Conservation (phyloP, 208 protist genomes). For the Histomonas meleagridis region DNA sequence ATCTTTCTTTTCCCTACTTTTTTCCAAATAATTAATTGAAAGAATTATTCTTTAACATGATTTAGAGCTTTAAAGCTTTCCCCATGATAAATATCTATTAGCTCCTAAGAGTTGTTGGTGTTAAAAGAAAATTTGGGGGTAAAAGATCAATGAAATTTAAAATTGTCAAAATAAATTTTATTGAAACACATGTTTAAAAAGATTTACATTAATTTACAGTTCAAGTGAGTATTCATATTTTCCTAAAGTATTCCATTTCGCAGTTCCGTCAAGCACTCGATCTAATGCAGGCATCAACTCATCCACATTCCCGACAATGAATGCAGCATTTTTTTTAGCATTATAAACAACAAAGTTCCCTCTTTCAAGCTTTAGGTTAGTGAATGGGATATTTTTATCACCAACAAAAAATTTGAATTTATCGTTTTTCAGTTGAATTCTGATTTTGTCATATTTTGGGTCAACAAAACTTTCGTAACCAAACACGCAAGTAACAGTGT, state of each 20-base stretch:
- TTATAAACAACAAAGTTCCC: slow-evolving; percentile 9
- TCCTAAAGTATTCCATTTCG: neutral
- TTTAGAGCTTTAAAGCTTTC: too few relatives aligned
- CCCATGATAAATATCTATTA: too few relatives aligned
- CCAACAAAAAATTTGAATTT: neutral
- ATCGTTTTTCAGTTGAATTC: neutral
- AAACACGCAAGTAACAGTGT: neutral
- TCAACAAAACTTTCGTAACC: neutral
- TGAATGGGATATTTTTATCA: neutral
- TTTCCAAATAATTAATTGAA: too few relatives aligned
- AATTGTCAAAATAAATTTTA: too few relatives aligned
- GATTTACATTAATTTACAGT: too few relatives aligned
- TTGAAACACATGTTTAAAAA: too few relatives aligned
- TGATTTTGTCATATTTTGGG: neutral
- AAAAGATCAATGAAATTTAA: too few relatives aligned
- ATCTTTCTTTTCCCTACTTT: too few relatives aligned
- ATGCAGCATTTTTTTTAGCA: neutral
- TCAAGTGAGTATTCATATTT: neutral
- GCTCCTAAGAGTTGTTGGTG: too few relatives aligned
- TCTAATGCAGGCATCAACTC: neutral
- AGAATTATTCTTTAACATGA: too few relatives aligned
- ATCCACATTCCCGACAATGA: neutral
- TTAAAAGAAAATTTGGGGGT: too few relatives aligned
- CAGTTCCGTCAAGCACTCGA: slow-evolving; percentile 8
- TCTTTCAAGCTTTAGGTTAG: neutral